These are phyloP conservation scores for Aureobasidium sp. DNA, from an alignment of 2,329 filamentous ascomycete species.

Conservation along the genomic window DNA sequence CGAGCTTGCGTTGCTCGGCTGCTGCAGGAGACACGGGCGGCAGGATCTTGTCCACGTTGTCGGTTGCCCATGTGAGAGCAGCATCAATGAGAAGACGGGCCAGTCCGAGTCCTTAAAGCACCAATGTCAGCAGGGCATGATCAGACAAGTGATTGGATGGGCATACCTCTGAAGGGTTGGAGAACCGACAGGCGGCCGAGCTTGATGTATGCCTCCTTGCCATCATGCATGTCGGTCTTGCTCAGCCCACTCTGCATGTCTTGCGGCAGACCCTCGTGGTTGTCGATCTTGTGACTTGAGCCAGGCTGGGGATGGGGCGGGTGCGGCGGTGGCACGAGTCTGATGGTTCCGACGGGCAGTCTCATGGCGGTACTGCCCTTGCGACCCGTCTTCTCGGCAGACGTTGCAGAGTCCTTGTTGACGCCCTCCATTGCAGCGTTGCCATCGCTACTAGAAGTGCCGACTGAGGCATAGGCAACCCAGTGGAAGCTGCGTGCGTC, in stretches of 20 bases:
- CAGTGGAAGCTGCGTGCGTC: constrained; percentile 77
- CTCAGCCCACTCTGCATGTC: constrained; percentile 17
- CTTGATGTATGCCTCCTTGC: constrained; percentile 71
- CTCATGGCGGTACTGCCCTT: constrained; percentile 35
- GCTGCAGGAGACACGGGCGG: constrained; percentile 33
- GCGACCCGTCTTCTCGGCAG: constrained; percentile 26
- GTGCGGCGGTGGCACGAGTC: constrained; percentile 77
- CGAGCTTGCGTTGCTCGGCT: constrained; percentile 33
- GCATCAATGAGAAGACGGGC: constrained; percentile 59
- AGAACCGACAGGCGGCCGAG: constrained; percentile 70
- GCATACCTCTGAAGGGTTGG: constrained; percentile 52
- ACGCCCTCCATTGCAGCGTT: constrained; percentile 32
- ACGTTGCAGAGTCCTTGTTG: constrained; percentile 34
- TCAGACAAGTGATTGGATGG: too few species aligned
- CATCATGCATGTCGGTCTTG: constrained; percentile 49
- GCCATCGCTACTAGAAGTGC: constrained; percentile 32
- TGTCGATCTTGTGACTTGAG: constrained; percentile 22
- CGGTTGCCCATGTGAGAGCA: constrained; percentile 60
- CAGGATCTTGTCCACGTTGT: constrained; percentile 47
- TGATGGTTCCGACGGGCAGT: constrained; percentile 65
- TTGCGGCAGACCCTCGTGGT: constrained; percentile 18
- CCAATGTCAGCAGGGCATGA: not conserved
- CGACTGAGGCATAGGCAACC: constrained; percentile 69
- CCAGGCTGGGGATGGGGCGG: constrained; percentile 52
- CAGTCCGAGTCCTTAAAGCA: constrained; percentile 45